These are phyloP conservation scores for Naganishia sp. DNA, from an alignment of 1,284 basidiomycete species.

Conservation along the genomic window DNA sequence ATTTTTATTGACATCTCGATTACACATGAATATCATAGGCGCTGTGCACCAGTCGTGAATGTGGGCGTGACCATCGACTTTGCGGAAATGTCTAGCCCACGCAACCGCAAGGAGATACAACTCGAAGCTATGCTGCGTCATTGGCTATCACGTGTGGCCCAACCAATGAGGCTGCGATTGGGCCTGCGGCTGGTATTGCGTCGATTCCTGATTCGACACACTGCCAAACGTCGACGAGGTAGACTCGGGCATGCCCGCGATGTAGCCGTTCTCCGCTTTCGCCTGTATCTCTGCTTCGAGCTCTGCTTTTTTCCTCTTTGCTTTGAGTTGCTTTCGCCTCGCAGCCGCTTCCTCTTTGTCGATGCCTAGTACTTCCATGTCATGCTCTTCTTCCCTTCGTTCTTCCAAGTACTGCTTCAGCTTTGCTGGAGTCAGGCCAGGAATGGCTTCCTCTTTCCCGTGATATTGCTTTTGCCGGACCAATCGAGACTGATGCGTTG, in stretches of 20 bases:
- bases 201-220: constrained; percentile 10
- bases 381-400: constrained; percentile 26
- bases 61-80: too few relatives aligned
- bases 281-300: constrained; percentile 23
- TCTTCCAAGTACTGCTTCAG: constrained; percentile 23
- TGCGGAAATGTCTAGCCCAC: neutral
- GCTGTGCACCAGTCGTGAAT: too few relatives aligned
- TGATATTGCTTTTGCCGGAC: constrained; percentile 32
- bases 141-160: neutral
- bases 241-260: constrained; percentile 14
- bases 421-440: constrained; percentile 28
- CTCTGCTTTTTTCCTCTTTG: constrained; percentile 22
- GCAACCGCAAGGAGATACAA: neutral
- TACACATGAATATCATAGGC: too few relatives aligned
- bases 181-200: neutral
- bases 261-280: constrained; percentile 25
- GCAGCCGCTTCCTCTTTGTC: constrained; percentile 23
- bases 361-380: constrained; percentile 20
- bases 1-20: too few relatives aligned
- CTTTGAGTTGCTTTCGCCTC: constrained; percentile 22
- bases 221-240: neutral
- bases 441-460: constrained; percentile 28
- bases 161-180: constrained; percentile 15
- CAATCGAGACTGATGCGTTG: constrained; percentile 31
- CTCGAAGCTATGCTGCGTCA: too few relatives aligned